Evolutionary conservation across 352 stramenopile species (phyloP).

Genomic region (Ochromonadaceae sp.): DNA sequence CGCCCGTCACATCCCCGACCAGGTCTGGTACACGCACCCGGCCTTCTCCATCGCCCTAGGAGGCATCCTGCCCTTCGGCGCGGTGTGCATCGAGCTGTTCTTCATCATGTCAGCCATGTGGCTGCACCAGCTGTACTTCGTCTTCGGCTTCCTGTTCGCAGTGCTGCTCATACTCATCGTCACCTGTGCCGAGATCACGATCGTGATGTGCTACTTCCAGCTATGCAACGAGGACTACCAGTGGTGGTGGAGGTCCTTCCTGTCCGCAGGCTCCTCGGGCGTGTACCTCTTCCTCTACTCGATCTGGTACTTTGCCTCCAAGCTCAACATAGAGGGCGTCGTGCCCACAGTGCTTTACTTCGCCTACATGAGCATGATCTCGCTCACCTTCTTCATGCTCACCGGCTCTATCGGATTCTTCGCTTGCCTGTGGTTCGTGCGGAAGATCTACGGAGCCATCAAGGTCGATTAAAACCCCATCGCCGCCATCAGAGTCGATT

Average conservation of each 20-base stretch:
- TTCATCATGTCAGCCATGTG: conserved; percentile 99
- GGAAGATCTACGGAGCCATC: conserved; percentile 92
- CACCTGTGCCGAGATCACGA: conserved; percentile 94
- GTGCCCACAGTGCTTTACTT: conserved; percentile 77
- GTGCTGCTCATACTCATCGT: conserved; percentile 91
- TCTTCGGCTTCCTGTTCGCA: conserved; percentile 98
- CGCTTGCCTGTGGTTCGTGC: conserved; percentile 93
- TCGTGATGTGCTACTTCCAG: conserved; percentile 99
- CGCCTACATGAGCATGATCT: conserved; percentile 97
- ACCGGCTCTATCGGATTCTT: conserved; percentile 89
- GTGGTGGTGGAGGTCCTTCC: conserved; percentile 81
- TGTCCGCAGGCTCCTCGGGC: conserved; percentile 81
- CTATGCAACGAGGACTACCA: conserved; percentile 97
- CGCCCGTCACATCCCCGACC: conserved; percentile 69
- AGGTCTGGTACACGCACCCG: conserved; percentile 87
- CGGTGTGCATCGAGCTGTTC: conserved; percentile 99
- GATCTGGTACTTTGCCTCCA: conserved; percentile 93
- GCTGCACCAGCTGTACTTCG: conserved; percentile 70
- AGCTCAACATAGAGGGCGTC: conserved; percentile 83
- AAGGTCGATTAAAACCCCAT: conserved; percentile 97
- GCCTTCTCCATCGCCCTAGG: conserved; percentile 83
- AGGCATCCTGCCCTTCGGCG: conserved; percentile 95
- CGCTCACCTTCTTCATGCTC: conserved; percentile 80
- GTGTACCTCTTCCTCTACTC: conserved; percentile 98
- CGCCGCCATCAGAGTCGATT: too few relatives aligned